Base-by-base conservation (phyloP, 208 protist genomes). In the Polymyxa betae region DNA sequence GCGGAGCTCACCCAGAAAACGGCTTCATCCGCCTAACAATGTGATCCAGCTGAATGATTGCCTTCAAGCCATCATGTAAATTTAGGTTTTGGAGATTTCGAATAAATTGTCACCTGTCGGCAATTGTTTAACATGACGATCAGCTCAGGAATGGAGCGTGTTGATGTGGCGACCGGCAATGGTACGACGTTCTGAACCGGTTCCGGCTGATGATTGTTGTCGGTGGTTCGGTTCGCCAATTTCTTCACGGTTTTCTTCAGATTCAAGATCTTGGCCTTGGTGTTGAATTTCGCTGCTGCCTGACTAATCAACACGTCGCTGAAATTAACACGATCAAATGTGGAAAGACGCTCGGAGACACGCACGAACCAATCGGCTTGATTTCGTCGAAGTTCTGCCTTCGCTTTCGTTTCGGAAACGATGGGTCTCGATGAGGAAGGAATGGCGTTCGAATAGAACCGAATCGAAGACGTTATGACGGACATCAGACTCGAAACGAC, bases 241-340 rank as follows among this genome's bases (percentile, higher is more conserved):
- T n/a, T 45, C 40, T 82, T 82, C 16, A 82, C 35, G 5, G 72
- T 16, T 40, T 82, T 82, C n/a, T 5, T 82, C 72, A 82, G 5
- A n/a, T 35, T 82, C 16, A 35, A 20, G 16, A 82, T 38, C 72
- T 43, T 82, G 10, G 72, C 72, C n/a, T 82, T 82, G 72, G n/a
- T 82, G 72, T 40, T 35, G 16, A 38, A 20, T 12, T 82, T 35
- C 12, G n/a, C n/a, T 35, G n/a, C 16, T 43, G 40, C 72, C 5
- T 82, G 72, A 20, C 5, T 35, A 35, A 82, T 35, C 5, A 45
- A n/a, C n/a, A 43, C 72, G n/a, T 20, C 35, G 72, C 35, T 82
- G 5, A 60, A 60, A 60, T 24, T 60, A 24, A 60, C 49, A 60
- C 12, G 12, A 60, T 60, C 5, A 60, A 60, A 24, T 60, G 49